These are phyloP conservation scores for Dissophora ornata DNA, from an alignment of 192 early-diverging fungal species.

Conservation along the genomic window DNA sequence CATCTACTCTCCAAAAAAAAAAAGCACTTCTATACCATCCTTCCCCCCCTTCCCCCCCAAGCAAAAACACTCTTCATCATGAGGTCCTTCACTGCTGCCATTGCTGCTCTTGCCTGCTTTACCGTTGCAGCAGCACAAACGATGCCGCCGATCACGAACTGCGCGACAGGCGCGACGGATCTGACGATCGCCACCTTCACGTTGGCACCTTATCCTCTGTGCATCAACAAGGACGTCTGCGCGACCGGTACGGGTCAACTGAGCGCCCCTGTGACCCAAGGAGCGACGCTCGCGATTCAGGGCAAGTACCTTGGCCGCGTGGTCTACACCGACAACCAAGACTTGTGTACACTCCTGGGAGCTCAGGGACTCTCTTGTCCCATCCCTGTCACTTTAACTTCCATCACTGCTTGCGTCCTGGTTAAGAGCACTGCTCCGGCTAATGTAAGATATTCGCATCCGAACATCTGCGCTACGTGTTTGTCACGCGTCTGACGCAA, in stretches of 20 bases:
- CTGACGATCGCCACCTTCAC: slow-evolving; percentile 18
- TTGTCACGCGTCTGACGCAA: no score
- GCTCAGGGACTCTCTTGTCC: slow-evolving; percentile 18
- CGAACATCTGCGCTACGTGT: no score
- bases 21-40: slow-evolving; percentile 7
- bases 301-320: slow-evolving; percentile 16
- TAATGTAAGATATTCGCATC: no score
- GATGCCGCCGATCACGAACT: slow-evolving; percentile 17
- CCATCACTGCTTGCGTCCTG: slow-evolving; percentile 28
- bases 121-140: slow-evolving; percentile 5
- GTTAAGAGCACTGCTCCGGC: slow-evolving; percentile 30
- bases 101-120: slow-evolving; percentile 9
- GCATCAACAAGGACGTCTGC: slow-evolving; percentile 16
- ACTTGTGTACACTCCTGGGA: slow-evolving; percentile 16
- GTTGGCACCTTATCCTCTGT: slow-evolving; percentile 23
- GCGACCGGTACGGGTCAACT: slow-evolving; percentile 15
- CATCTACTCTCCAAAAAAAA: not conserved
- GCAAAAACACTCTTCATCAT: no score
- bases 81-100: slow-evolving; percentile 39
- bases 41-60: not conserved
- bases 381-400: slow-evolving; percentile 20
- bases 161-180: slow-evolving; percentile 10
- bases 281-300: slow-evolving; percentile 6
- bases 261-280: slow-evolving; percentile 8
- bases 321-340: slow-evolving; percentile 32